phyloP scores from a whole-genome alignment of 1,139 yeast species.

The Saccharomycopsis hybrid region DNA sequence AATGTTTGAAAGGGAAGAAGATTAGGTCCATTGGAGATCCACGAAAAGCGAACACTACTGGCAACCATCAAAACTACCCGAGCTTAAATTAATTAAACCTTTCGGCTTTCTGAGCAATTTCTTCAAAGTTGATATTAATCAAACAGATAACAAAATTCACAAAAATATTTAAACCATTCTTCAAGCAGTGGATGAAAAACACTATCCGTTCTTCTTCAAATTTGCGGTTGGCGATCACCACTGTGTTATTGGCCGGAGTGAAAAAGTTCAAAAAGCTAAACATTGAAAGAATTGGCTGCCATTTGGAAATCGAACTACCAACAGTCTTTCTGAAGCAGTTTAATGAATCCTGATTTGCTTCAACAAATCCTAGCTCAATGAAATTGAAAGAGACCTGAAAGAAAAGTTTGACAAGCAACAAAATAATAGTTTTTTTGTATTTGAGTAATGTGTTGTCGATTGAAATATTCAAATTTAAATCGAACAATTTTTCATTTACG shows the following conservation, averaged over 20 bases:
- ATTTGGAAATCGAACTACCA: no score
- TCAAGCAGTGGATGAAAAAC: constrained; percentile 13
- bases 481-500: constrained; percentile 5
- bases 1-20: no score
- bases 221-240: constrained; percentile 6
- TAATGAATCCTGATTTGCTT: constrained; percentile 1
- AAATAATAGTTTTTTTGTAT: constrained; percentile 13
- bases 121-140: constrained; percentile 11
- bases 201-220: constrained; percentile 9
- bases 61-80: no score
- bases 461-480: constrained; percentile 13
- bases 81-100: no score
- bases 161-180: constrained; percentile 8
- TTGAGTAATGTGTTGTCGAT: constrained; percentile 2
- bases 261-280: no score
- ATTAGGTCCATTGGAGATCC: no score
- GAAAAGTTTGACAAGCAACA: constrained; percentile 12
- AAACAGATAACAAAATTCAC: constrained; percentile 14
- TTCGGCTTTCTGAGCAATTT: no score
- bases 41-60: no score
- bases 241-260: no score
- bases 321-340: no score
- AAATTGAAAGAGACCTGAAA: constrained; percentile 15
- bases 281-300: no score
- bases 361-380: constrained; percentile 16